These are phyloP conservation scores for Hypomontagnella submonticulosa DNA, from an alignment of 495 filamentous ascomycete genomes.

Conservation along the genomic window DNA sequence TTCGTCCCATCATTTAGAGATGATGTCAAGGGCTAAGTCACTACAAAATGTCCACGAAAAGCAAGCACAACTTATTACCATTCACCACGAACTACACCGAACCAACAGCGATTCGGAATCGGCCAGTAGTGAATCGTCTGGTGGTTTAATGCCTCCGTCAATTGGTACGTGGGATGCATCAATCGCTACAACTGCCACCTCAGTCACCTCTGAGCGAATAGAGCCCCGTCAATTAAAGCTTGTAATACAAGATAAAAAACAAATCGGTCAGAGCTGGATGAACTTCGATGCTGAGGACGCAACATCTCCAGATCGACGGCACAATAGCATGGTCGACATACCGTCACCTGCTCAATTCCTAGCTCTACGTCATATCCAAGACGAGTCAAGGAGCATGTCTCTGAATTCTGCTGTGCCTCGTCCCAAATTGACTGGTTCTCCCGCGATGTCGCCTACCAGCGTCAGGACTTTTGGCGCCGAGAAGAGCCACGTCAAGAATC, in stretches of 20 bases:
- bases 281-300: conserved; percentile 37
- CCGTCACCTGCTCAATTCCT: conserved; percentile 25
- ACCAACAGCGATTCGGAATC: conserved; percentile 36
- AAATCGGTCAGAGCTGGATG: conserved; percentile 41
- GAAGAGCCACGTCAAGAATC: conserved; percentile 15
- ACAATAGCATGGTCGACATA: conserved; percentile 40
- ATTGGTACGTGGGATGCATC: conserved; percentile 38
- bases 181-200: conserved; percentile 29
- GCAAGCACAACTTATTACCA: conserved; percentile 31
- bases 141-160: conserved; percentile 36
- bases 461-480: conserved; percentile 14
- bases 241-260: conserved; percentile 26
- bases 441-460: conserved; percentile 18
- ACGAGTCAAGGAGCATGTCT: conserved; percentile 36
- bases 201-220: conserved; percentile 34
- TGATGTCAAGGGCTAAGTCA: conserved; percentile 39
- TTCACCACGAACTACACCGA: conserved; percentile 19
- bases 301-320: conserved; percentile 35
- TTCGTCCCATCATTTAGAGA: conserved; percentile 25
- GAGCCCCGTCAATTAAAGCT: conserved; percentile 30
- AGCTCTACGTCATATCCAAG: conserved; percentile 20
- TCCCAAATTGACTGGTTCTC: conserved; percentile 13
- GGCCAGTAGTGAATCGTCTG: conserved; percentile 41
- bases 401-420: conserved; percentile 29
- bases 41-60: conserved; percentile 42